Evolutionary conservation across 108 stramenopile genomes (phyloP), one percentile per base, ranked within the genome.

Genomic region (Pseudonitzschia multiseries): DNA sequence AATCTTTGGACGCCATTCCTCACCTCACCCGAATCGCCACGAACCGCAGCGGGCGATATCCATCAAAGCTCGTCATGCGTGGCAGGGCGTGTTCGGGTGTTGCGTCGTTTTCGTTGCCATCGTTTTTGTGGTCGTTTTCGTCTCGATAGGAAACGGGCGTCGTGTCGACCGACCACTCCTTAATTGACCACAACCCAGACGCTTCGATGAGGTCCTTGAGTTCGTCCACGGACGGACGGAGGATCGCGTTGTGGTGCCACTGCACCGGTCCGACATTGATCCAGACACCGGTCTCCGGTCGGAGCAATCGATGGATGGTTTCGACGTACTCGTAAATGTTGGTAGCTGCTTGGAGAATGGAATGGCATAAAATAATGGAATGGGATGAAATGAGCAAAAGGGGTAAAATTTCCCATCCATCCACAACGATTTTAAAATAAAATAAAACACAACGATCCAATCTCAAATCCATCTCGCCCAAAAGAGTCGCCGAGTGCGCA

Each of bases 181-280:
- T 32, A 43, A 95, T 73, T 43, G 52, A 32, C 69, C 90, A 95
- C n/a, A n/a, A n/a, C 31, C 90, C 91, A 40, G 68, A 62, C 0
- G 67, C 57, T 71, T 80, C 44, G 21, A 95, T 79, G 17, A 95
- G 59, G 40, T 81, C 65, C 59, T 68, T 65, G n/a, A 95, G 69
- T 70, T 95, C 94, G 71, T 90, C 75, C 9, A 78, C 82, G 18
- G 88, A 74, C 28, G 90, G 87, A 64, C 79, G 83, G 8, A 92
- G 43, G 60, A 81, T 56, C 20, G 90, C 82, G 71, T 92, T 90
- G 22, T 36, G 74, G 72, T 93, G 91, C 94, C 94, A 95, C 68
- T 93, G 94, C 10, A 95, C 76, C 14, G 94, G 94, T 20, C 94
- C 94, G 0, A 91, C 76, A 68, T 95, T 95, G 60, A 95, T 83